phyloP scores from a whole-genome alignment of 164 flowering plant genomes.

The Paratinospora sagittata region DNA sequence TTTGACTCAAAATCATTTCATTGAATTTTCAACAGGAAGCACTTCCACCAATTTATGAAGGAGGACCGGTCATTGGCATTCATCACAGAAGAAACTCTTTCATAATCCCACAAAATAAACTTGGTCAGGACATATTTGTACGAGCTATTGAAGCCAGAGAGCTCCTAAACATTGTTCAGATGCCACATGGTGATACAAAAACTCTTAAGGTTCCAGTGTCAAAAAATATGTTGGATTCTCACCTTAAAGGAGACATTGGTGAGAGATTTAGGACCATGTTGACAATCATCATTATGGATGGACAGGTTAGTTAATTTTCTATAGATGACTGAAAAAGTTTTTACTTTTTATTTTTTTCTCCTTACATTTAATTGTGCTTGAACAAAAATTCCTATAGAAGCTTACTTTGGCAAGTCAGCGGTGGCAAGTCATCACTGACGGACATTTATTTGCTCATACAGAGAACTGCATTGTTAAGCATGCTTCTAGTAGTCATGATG shows the following conservation, averaged over 20 bases:
- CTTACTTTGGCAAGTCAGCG: background rate
- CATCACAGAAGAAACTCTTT: conserved; percentile 57
- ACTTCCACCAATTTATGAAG: conserved; percentile 33
- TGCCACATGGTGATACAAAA: conserved; percentile 83
- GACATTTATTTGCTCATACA: background rate
- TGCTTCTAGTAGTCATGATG: background rate
- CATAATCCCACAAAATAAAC: conserved; percentile 82
- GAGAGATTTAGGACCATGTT: conserved; percentile 46
- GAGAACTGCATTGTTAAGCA: background rate
- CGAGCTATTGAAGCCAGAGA: conserved; percentile 59
- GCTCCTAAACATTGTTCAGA: conserved; percentile 41
- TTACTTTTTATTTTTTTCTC: background rate
- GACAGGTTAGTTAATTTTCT: conserved; percentile 47
- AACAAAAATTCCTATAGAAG: background rate
- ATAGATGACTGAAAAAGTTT: background rate
- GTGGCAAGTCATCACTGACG: background rate
- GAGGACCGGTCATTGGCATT: conserved; percentile 42
- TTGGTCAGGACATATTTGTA: conserved; percentile 84
- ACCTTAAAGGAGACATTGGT: conserved; percentile 46
- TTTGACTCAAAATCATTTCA: conserved; percentile 3
- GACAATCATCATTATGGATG: conserved; percentile 60
- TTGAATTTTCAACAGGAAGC: conserved; percentile 40
- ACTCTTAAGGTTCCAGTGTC: conserved; percentile 78
- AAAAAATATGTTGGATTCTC: conserved; percentile 76
- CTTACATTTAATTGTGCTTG: background rate